Base-by-base conservation (phyloP, 192 early-diverging fungal species). In the Entrophospora sp. region DNA sequence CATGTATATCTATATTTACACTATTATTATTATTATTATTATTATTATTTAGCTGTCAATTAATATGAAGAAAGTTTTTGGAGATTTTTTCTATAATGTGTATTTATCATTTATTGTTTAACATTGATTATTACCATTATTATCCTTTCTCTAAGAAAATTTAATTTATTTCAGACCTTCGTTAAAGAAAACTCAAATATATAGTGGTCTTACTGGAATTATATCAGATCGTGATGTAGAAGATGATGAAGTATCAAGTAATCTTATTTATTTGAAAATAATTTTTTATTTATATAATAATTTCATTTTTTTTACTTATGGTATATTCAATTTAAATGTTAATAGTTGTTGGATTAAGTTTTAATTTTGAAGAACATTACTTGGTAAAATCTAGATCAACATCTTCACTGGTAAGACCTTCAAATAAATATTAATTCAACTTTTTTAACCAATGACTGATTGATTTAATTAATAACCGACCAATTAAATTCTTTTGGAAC, bases 121-220 rank as follows among this genome's bases (percentile, higher is more conserved):
- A 44, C 34, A 16, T 14, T 42, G 22, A 7, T 12, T 0, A 14
- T 16, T 31, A 38, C 16, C 5, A 13, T 51, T 27, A 20, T 5
- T 22, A 20, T 16, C 1, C 38, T 25, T 8, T 42, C 10, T 46
- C 10, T 34, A 10, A 59, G 18, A 40, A 9, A 4, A 8, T n/a
- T 42, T 40, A 20, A 45, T 48, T 35, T 52, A 20, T 4, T 35
- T 10, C 56, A 77, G 76, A 3, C 75, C 75, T 12, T 64, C 66
- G 4, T 30, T 77, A 14, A 74, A 74, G 20, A 70, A 69, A 58
- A 49, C 71, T 16, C 73, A 73, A 46, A 64, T 77, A 36, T 73
- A 71, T 52, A 49, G 64, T 42, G 64, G 64, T 34, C 20, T 66
- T 25, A 44, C 64, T 0, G 64, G 64, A 28, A 66, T 66, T 53